A percentile compares a stretch with the other conserved stretches of the same genome.
Conservation (phyloP, 2,329 filamentous ascomycete genomes). For the Pyrenochaeta sp. region DNA sequence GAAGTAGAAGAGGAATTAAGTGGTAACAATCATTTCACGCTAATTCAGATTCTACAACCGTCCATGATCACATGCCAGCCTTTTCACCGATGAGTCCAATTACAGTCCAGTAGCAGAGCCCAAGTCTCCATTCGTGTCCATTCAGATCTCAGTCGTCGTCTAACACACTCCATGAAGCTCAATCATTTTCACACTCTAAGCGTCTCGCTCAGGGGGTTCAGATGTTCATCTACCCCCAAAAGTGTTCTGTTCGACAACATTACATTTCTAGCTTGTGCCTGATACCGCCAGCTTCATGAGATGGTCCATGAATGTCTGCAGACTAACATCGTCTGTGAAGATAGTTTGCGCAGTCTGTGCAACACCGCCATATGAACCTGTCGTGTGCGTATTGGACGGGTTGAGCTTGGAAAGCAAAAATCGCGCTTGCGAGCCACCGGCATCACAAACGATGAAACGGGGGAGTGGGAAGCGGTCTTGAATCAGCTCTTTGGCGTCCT, state of each 20-base stretch:
- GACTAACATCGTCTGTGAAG: constrained; percentile 96
- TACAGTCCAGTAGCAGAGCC: not conserved
- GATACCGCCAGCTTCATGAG: constrained; percentile 80
- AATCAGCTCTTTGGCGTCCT: constrained; percentile 97
- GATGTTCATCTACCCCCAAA: not conserved
- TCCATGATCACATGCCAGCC: too few relatives aligned
- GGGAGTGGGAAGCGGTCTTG: constrained; percentile 97
- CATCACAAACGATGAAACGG: constrained; percentile 97
- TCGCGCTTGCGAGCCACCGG: constrained; percentile 96
- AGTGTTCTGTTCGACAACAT: not conserved
- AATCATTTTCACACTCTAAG: not conserved
- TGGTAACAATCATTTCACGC: too few relatives aligned
- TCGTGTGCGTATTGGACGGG: constrained; percentile 95
- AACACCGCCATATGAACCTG: constrained; percentile 88
- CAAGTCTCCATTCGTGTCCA: not conserved
- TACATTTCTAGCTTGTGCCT: constrained; percentile 38
- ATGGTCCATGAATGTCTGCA: constrained; percentile 99
- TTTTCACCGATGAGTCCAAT: too few relatives aligned
- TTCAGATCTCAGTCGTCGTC: not conserved
- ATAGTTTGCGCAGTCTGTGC: constrained; percentile 94
- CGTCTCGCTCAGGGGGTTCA: not conserved
- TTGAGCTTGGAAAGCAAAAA: constrained; percentile 98
- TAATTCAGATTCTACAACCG: too few relatives aligned
- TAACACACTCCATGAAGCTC: not conserved
- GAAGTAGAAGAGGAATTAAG: too few relatives aligned